A percentile compares a stretch with the other conserved stretches of the same genome.
Evolutionary conservation across 768 basidiomycete species (phyloP).

Genomic region (Exidia glandulosa): DNA sequence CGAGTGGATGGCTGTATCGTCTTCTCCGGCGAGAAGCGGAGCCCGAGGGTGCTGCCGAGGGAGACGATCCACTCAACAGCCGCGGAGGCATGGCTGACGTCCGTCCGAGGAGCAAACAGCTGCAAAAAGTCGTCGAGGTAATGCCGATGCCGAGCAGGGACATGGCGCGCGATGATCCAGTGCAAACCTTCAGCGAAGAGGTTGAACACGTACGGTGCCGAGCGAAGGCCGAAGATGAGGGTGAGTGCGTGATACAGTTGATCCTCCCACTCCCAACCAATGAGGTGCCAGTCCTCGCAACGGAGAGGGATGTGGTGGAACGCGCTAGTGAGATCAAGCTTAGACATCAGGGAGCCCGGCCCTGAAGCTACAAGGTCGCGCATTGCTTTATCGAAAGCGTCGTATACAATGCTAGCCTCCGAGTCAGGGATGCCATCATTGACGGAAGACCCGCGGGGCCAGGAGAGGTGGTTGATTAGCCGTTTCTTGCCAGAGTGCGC

Average conservation of each 20-base stretch:
- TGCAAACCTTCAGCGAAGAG: conserved; percentile 29
- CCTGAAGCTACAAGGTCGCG: conserved; percentile 15
- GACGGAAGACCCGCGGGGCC: background rate
- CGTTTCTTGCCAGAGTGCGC: background rate
- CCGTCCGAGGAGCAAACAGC: conserved; percentile 1
- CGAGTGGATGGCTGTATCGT: conserved; percentile 8
- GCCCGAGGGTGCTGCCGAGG: conserved; percentile 18
- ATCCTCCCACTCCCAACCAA: conserved; percentile 22
- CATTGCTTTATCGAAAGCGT: conserved; percentile 12
- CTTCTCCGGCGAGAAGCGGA: conserved; percentile 21
- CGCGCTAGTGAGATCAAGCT: conserved; percentile 26
- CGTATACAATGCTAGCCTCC: conserved; percentile 20
- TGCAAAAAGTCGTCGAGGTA: conserved; percentile 28
- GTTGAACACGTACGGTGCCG: conserved; percentile 30
- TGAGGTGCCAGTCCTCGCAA: conserved; percentile 19
- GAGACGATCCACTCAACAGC: conserved; percentile 18
- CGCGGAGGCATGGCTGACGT: conserved; percentile 8
- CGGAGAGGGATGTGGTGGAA: conserved; percentile 27
- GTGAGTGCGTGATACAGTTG: conserved; percentile 20
- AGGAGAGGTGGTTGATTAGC: background rate
- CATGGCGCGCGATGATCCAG: conserved; percentile 28
- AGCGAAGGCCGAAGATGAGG: conserved; percentile 22
- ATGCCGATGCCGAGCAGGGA: conserved; percentile 20
- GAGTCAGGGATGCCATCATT: conserved; percentile 9
- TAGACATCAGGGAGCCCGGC: conserved; percentile 19